These are phyloP conservation scores for Botrytis fabae DNA, from an alignment of 2,329 filamentous ascomycete genomes.

Conservation along the genomic window DNA sequence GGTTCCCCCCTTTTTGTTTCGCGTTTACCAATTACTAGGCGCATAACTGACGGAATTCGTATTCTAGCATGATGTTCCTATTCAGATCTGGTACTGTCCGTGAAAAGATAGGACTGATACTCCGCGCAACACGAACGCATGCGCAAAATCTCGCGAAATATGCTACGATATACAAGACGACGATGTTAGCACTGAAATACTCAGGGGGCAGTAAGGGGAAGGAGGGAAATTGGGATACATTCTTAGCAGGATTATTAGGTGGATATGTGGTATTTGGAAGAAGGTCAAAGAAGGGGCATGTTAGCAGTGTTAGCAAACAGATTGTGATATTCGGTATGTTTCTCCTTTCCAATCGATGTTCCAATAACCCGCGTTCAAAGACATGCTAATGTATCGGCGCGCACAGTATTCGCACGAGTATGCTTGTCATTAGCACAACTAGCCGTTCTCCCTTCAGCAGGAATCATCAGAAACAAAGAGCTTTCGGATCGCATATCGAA, in stretches of 20 bases:
- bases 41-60: constrained; percentile 10
- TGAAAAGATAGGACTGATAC: constrained; percentile 74
- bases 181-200: constrained; percentile 73
- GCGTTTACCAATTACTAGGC: background rate
- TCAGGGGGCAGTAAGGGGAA: constrained; percentile 59
- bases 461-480: constrained; percentile 50
- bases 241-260: constrained; percentile 82
- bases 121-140: constrained; percentile 86
- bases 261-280: constrained; percentile 90
- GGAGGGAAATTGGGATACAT: constrained; percentile 75
- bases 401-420: constrained; percentile 80
- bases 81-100: constrained; percentile 85
- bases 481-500: constrained; percentile 52
- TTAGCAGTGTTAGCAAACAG: constrained; percentile 86
- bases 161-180: constrained; percentile 83
- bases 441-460: constrained; percentile 65
- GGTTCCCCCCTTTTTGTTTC: constrained; percentile 30
- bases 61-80: constrained; percentile 82
- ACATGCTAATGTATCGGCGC: background rate
- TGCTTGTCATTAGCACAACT: constrained; percentile 81
- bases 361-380: background rate
- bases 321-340: constrained; percentile 78
- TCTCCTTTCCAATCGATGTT: background rate
- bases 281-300: constrained; percentile 63
- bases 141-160: constrained; percentile 90